Evolutionary conservation across 2,329 filamentous ascomycete genomes (phyloP), one percentile per base, ranked within the genome.

Genomic region (Penicillium capsulatum): DNA sequence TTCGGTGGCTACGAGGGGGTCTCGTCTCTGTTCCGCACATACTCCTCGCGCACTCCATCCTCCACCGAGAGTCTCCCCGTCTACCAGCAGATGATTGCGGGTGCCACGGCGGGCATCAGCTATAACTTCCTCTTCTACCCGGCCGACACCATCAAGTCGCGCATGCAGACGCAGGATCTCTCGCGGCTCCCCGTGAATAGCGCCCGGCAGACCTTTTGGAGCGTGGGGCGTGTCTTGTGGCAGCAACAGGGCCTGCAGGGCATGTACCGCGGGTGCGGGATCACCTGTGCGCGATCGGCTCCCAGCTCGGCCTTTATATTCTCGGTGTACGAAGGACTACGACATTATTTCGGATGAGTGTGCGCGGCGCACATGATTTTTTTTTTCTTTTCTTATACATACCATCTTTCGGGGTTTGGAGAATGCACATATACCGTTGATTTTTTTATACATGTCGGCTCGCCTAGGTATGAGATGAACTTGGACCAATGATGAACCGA

Each of bases 251-350:
- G 92, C 0, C 44, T 97, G 14, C 83, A 79, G 48, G 91, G 89
- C 2, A 72, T 97, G 63, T 98, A 98, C 63, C 81, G 91, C 37
- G 92, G 92, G 3, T 98, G 92, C 57, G 92, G 92, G 20, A 92
- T 98, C 51, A 98, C 92, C 0, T 88, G 92, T 31, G 73, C 82
- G 20, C 79, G 92, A 45, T 85, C 89, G 24, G 90, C 89, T 20
- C 92, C 92, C 2, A 96, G 90, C 65, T 96, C 90, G n/a, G 92
- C 92, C 6, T 89, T 97, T 59, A 98, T 98, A 45, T 98, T 98
- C 59, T 90, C 92, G 46, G 81, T 97, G 45, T 97, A 90, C 61
- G 92, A 97, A 67, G 84, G 82, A 10, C 66, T 98, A 64, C 89
- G 89, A 69, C 75, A 73, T 48, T 71, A 80, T 52, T 75, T 92